Conservation (phyloP, 1,139 yeast species). For the Blastobotrys indianensis region DNA sequence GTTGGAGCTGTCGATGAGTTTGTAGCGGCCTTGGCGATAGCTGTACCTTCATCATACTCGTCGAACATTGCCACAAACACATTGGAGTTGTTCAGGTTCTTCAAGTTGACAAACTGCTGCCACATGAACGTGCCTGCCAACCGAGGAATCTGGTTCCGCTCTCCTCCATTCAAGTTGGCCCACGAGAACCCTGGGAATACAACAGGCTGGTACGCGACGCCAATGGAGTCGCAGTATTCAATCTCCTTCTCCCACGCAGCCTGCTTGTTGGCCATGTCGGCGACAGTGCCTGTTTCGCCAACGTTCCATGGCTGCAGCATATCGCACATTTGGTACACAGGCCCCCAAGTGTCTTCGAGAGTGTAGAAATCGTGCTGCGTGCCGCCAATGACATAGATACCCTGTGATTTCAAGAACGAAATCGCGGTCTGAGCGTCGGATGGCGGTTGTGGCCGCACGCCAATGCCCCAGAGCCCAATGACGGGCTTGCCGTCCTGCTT, state of each 20-base stretch:
- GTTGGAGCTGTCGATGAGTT: slow-evolving; percentile 4
- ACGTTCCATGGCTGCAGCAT: slow-evolving; percentile 8
- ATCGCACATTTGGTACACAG: not conserved
- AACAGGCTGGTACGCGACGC: slow-evolving; percentile 3
- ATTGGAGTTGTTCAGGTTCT: not conserved
- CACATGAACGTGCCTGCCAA: slow-evolving; percentile 6
- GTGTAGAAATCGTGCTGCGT: not conserved
- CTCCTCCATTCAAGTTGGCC: slow-evolving; percentile 4
- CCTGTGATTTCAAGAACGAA: slow-evolving; percentile 2
- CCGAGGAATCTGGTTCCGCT: slow-evolving; percentile 7
- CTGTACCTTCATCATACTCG: slow-evolving; percentile 9
- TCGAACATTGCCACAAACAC: slow-evolving; percentile 9
- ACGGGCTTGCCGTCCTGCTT: slow-evolving; percentile 9
- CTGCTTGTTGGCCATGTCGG: not conserved
- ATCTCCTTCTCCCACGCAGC: not conserved
- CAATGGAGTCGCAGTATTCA: not conserved
- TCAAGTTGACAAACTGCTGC: slow-evolving; percentile 9
- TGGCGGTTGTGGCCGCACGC: slow-evolving; percentile 6
- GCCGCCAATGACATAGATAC: slow-evolving; percentile 6
- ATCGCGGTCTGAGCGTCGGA: not conserved
- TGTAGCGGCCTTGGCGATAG: slow-evolving; percentile 9
- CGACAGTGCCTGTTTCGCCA: not conserved
- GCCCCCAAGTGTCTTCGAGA: not conserved
- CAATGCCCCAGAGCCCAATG: slow-evolving; percentile 7
- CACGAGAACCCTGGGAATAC: slow-evolving; percentile 10